A percentile compares a stretch with the other conserved stretches of the same genome.
Evolutionary conservation across 2,329 filamentous ascomycete species (phyloP).

Genomic region (Fusarium citri): DNA sequence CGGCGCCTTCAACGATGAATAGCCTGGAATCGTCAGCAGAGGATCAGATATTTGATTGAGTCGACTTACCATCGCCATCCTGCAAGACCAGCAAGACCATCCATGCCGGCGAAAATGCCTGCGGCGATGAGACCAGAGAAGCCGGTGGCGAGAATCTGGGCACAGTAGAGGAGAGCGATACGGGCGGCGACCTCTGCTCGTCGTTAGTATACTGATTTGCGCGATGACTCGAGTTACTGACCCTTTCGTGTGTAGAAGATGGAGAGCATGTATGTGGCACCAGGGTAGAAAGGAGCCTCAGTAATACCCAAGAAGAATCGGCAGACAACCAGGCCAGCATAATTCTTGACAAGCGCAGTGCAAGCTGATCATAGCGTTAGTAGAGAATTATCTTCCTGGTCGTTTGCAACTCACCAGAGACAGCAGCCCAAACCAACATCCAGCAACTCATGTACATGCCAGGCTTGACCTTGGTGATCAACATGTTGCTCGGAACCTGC

Average conservation of each 20-base stretch:
- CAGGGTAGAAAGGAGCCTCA: constrained; percentile 56
- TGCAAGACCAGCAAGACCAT: constrained; percentile 61
- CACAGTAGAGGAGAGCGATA: constrained; percentile 69
- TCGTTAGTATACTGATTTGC: not conserved
- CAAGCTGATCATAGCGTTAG: constrained; percentile 37
- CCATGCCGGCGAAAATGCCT: constrained; percentile 63
- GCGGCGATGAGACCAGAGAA: constrained; percentile 73
- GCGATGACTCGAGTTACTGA: not conserved
- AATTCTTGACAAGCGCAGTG: constrained; percentile 53
- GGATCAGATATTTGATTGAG: rapidly evolving
- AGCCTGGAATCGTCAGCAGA: constrained; percentile 34
- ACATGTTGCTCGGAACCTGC: constrained; percentile 56
- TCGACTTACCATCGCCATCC: constrained; percentile 69
- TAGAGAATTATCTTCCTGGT: not conserved
- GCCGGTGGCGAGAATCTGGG: constrained; percentile 73
- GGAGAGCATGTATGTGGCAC: constrained; percentile 52
- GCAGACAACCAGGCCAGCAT: constrained; percentile 50
- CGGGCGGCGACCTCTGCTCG: constrained; percentile 71
- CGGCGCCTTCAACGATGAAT: constrained; percentile 67
- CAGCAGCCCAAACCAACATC: constrained; percentile 57
- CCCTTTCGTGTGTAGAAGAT: constrained; percentile 52
- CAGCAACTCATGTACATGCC: constrained; percentile 57
- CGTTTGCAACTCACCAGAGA: constrained; percentile 45
- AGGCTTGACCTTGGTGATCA: constrained; percentile 56
- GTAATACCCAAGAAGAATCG: constrained; percentile 56